These are phyloP conservation scores for Pseudogymnoascus sp. DNA, from an alignment of 2,329 filamentous ascomycete species.

Conservation along the genomic window DNA sequence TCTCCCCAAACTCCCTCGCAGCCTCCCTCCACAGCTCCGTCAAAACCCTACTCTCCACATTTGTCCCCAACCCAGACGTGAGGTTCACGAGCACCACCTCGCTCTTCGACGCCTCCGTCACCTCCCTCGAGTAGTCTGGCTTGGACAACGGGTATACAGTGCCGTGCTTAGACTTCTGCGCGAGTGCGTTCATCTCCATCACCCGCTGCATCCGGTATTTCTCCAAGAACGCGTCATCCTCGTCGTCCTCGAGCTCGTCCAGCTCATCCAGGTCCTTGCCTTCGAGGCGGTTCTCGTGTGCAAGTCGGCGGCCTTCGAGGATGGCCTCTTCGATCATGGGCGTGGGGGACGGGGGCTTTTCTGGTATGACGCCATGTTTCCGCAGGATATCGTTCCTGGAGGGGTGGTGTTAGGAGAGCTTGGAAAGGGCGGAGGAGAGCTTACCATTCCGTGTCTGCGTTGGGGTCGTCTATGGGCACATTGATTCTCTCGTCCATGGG, in stretches of 20 bases:
- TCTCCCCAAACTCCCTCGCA: conserved; percentile 76
- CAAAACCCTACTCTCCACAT: conserved; percentile 76
- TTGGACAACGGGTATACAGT: conserved; percentile 91
- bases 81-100: conserved; percentile 68
- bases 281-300: conserved; percentile 86
- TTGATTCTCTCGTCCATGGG: conserved; percentile 51
- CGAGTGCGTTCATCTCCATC: conserved; percentile 67
- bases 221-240: conserved; percentile 87
- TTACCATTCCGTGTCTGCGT: conserved; percentile 97
- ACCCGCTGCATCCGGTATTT: conserved; percentile 82
- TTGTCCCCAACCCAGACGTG: conserved; percentile 67
- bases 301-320: conserved; percentile 69
- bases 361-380: conserved; percentile 94
- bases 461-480: conserved; percentile 89
- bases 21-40: conserved; percentile 80
- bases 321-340: conserved; percentile 95
- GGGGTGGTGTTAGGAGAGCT: not conserved
- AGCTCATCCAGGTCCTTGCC: conserved; percentile 93
- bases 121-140: conserved; percentile 82
- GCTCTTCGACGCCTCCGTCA: conserved; percentile 79
- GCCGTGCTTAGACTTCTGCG: conserved; percentile 73
- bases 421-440: not conserved
- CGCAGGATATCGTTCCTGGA: conserved; percentile 98
- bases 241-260: conserved; percentile 86
- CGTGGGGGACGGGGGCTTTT: conserved; percentile 91